Evolutionary conservation across 2,329 filamentous ascomycete species (phyloP), one percentile per base, ranked within the genome.

Genomic region (Fusarium globosum): DNA sequence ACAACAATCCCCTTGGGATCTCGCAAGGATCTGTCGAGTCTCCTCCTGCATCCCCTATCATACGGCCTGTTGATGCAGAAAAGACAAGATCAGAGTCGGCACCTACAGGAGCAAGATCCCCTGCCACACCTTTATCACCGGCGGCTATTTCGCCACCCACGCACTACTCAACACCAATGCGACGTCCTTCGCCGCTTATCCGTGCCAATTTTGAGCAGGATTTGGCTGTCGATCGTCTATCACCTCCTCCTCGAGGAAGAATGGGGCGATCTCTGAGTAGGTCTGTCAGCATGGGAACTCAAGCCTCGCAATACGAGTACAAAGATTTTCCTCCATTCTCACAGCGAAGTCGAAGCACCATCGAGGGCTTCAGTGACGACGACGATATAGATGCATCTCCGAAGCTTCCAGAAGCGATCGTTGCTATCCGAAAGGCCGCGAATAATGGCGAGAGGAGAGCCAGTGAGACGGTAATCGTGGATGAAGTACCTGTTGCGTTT

Each of bases 181-280:
- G 71, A 9, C 77, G 78, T 1, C 77, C 80, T 0, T 82, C 81
- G 0, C 81, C 82, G 2, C 70, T 83, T 12, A 73, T 84, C 7
- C 81, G 78, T 2, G 78, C 82, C 9, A 80, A 80, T 38, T 76
- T 83, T 15, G 82, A 84, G 11, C 82, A 83, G 46, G 82, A 83
- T 23, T 78, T 83, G 2, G 81, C 81, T 26, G 78, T 83, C 3
- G 81, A 84, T 55, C 78, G 82, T 8, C 74, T 84, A 6, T 84
- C 82, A 0, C 82, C 82, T 1, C 81, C 81, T 12, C 58, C 80
- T 1, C 73, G 80, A 4, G 79, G 79, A 4, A 69, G 78, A 5
- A 76, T 78, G 36, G 78, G 80, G 1, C 73, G 78, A 1, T 78
- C 81, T 1, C 68, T 83, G 1, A 82, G 80, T n/a, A 78, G 82